phyloP scores from a whole-genome alignment of 2,329 filamentous ascomycete species.

The Colletotrichum cuscutae region DNA sequence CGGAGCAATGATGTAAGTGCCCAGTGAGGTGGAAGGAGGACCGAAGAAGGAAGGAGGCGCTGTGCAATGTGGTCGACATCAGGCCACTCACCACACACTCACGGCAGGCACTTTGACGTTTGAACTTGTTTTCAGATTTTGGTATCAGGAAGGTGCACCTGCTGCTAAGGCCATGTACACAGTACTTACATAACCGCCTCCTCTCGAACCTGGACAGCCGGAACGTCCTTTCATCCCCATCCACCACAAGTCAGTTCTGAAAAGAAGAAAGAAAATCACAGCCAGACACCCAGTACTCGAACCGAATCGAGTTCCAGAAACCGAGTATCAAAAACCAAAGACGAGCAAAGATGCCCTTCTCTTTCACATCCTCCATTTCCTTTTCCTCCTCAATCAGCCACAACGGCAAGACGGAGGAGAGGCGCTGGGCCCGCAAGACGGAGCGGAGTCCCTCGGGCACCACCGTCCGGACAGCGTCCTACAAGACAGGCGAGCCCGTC shows the following conservation, averaged over 20 bases:
- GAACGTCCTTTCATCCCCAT: not conserved
- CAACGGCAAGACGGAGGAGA: slow-evolving; percentile 25
- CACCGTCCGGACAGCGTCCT: slow-evolving; percentile 17
- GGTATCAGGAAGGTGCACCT: too few species aligned
- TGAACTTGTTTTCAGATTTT: not conserved
- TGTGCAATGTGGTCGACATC: too few species aligned
- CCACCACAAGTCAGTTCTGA: not conserved
- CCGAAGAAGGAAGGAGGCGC: too few species aligned
- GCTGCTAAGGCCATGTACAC: too few species aligned
- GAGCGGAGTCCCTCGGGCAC: not conserved
- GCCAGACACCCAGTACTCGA: not conserved
- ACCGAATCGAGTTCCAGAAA: too few species aligned
- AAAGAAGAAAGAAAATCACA: not conserved
- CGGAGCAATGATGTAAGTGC: not conserved
- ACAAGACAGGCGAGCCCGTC: slow-evolving; percentile 5
- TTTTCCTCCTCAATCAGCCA: slow-evolving; percentile 18
- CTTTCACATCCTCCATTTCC: slow-evolving; percentile 17
- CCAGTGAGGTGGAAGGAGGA: not conserved
- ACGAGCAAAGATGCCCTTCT: slow-evolving; percentile 1
- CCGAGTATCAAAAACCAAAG: not conserved
- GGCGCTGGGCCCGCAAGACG: slow-evolving; percentile 17
- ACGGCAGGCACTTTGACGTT: not conserved
- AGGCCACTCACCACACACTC: too few species aligned
- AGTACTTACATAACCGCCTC: too few species aligned
- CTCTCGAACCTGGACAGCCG: too few species aligned